phyloP scores from a whole-genome alignment of 768 basidiomycete species.

The Tulasnella sp. region DNA sequence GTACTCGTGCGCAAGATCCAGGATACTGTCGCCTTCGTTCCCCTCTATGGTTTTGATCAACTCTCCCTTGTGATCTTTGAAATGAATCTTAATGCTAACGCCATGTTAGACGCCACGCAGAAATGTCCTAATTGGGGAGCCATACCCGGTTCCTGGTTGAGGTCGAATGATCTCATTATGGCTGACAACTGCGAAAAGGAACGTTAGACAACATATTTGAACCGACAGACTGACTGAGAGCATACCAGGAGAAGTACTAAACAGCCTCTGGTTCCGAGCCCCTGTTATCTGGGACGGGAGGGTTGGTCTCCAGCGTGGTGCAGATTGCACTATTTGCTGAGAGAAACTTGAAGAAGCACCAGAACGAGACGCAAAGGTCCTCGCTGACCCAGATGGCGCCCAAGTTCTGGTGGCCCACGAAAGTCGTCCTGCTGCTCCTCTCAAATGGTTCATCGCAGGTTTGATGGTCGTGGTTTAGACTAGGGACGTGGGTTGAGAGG shows the following conservation, averaged over 20 bases:
- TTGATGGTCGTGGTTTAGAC: not conserved
- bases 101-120: conserved; percentile 24
- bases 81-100: conserved; percentile 78
- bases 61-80: conserved; percentile 81
- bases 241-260: not conserved
- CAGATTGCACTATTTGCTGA: not conserved
- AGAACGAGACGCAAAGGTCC: not conserved
- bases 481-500: not conserved
- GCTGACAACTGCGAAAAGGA: conserved; percentile 20
- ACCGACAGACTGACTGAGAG: not conserved
- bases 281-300: not conserved
- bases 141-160: conserved; percentile 65
- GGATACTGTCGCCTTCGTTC: conserved; percentile 89
- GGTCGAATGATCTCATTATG: conserved; percentile 63
- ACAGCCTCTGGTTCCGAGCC: not conserved
- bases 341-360: not conserved
- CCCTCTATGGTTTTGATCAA: conserved; percentile 85
- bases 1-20: conserved; percentile 89
- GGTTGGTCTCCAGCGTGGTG: not conserved
- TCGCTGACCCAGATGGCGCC: not conserved
- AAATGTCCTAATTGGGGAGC: not conserved
- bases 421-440: not conserved
- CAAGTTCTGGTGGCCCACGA: not conserved
- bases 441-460: not conserved
- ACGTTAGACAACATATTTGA: not conserved